phyloP scores from a whole-genome alignment of 148 eudicot species.

The Persicaria tinctoria region DNA sequence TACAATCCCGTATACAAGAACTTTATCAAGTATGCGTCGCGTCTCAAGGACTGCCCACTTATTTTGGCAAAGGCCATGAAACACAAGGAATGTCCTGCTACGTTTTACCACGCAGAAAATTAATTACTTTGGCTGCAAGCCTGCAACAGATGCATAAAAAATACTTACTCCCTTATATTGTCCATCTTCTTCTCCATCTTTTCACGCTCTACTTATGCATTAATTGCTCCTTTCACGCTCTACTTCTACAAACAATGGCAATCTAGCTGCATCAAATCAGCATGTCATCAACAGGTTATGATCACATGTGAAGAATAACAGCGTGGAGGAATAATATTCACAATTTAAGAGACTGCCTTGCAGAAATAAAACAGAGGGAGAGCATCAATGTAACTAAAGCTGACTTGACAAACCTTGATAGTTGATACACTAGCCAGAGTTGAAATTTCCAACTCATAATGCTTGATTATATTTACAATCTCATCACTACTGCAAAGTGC shows the following conservation, averaged over 20 bases:
- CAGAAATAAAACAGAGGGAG: not conserved
- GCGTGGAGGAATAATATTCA: not conserved
- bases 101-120: too few relatives aligned
- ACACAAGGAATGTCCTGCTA: too few relatives aligned
- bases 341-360: not conserved
- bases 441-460: slow-evolving; percentile 56
- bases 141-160: not conserved
- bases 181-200: slow-evolving; percentile 60
- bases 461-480: slow-evolving; percentile 31
- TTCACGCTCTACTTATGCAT: slow-evolving; percentile 66
- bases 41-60: too few relatives aligned
- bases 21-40: too few relatives aligned
- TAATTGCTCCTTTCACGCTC: slow-evolving; percentile 46
- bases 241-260: not conserved
- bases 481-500: slow-evolving; percentile 58
- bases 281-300: not conserved
- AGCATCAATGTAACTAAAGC: not conserved
- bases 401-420: slow-evolving; percentile 35
- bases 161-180: slow-evolving; percentile 56
- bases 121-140: too few relatives aligned
- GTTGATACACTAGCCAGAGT: slow-evolving; percentile 75
- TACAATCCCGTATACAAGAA: too few relatives aligned
- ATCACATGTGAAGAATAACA: not conserved
- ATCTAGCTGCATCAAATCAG: not conserved
- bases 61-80: too few relatives aligned